Conservation (phyloP, 768 basidiomycete genomes). For the Lepiota brunneoincarnata region DNA sequence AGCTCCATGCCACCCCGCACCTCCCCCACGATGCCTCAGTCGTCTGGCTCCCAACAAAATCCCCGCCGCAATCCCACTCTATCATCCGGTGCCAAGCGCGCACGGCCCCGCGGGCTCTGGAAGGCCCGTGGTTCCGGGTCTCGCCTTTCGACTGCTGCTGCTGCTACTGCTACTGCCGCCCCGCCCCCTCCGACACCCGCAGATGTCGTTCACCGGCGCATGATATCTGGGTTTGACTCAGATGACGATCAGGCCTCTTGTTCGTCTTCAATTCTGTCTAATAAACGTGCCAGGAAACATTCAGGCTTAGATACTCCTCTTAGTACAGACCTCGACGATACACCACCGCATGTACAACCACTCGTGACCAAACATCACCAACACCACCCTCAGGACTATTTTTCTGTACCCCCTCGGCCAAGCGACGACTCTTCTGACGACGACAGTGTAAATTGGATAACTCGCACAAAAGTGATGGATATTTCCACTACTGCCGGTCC, state of each 20-base stretch:
- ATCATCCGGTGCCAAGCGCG: conserved; percentile 17
- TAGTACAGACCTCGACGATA: conserved; percentile 12
- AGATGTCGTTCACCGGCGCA: conserved; percentile 6
- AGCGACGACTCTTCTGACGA: conserved; percentile 9
- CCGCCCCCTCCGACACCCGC: conserved; percentile 14
- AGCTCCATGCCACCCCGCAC: conserved; percentile 4
- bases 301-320: conserved; percentile 11
- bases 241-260: conserved; percentile 7
- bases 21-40: conserved; percentile 13
- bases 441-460: conserved; percentile 29
- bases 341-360: conserved; percentile 3
- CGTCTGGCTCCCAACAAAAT: conserved; percentile 12
- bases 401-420: conserved; percentile 24
- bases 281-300: not conserved
- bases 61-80: not conserved
- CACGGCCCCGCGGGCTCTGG: conserved; percentile 43
- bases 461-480: conserved; percentile 37
- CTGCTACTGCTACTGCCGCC: conserved; percentile 13
- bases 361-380: conserved; percentile 16
- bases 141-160: conserved; percentile 18
- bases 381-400: conserved; percentile 30
- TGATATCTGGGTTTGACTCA: conserved; percentile 5
- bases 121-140: conserved; percentile 38
- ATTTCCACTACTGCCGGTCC: conserved; percentile 32
- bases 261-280: conserved; percentile 7